These are phyloP conservation scores for Scenedesmus sp. DNA, from an alignment of 163 green algal species.

Conservation along the genomic window DNA sequence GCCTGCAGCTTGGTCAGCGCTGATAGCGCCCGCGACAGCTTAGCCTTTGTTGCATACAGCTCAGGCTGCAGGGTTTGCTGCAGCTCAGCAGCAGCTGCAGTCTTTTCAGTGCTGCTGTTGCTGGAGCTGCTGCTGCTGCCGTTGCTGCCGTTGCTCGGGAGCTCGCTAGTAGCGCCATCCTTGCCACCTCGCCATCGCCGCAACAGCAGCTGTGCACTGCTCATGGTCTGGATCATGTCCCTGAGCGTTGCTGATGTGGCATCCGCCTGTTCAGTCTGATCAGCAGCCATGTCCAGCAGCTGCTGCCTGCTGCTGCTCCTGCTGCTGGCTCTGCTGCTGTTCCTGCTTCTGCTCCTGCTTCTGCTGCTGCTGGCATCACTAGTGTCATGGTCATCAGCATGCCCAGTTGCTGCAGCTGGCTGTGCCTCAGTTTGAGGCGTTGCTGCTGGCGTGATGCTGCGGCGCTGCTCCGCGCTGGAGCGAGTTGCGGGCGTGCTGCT, in stretches of 20 bases:
- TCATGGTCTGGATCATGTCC: constrained; percentile 15
- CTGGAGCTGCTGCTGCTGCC: background rate
- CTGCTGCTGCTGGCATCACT: background rate
- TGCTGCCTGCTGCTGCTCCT: background rate
- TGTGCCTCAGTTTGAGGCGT: background rate
- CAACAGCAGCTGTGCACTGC: background rate
- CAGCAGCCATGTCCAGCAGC: constrained; percentile 2
- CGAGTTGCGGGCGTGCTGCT: background rate
- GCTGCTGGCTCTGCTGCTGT: background rate
- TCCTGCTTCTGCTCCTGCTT: background rate
- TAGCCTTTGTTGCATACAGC: background rate
- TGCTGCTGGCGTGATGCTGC: background rate
- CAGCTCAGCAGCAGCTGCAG: background rate
- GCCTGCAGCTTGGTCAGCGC: constrained; percentile 1
- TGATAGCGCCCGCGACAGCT: constrained; percentile 22
- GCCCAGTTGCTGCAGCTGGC: background rate
- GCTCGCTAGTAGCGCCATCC: background rate
- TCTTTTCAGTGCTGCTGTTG: background rate
- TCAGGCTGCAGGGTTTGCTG: background rate
- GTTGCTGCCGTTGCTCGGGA: background rate
- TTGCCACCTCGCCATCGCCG: background rate
- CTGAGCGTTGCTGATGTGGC: background rate
- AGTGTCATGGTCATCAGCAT: background rate
- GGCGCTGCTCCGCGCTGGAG: background rate
- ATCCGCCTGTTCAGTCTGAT: constrained; percentile 13